Conservation (phyloP, 257 asterid genomes). For the Fraxinus cuspidata region DNA sequence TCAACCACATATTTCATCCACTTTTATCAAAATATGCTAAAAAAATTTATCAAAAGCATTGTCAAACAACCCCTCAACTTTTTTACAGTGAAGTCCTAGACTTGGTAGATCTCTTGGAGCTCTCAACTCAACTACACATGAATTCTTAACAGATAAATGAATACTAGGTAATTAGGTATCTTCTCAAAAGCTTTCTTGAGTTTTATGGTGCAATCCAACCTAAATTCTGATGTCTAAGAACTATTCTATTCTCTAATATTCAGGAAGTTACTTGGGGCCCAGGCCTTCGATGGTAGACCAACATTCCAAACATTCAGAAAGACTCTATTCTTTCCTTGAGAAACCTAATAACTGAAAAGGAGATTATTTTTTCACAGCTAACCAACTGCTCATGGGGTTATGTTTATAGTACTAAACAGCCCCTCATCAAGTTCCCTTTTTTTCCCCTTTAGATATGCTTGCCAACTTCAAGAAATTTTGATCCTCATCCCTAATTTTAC, state of each 20-base stretch:
- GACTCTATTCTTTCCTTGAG: constrained; percentile 16
- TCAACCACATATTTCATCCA: no score
- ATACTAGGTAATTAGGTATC: neutral
- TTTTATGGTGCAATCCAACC: neutral
- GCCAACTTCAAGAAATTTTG: neutral
- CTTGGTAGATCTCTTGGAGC: neutral
- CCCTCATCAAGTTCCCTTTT: neutral
- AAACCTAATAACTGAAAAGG: constrained; percentile 13
- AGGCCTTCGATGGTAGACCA: constrained; percentile 8
- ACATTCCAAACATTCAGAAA: constrained; percentile 19
- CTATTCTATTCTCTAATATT: constrained; percentile 15
- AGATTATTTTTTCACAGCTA: constrained; percentile 9
- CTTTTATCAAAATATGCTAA: no score
- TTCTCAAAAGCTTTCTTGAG: neutral
- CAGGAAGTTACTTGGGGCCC: constrained; percentile 19
- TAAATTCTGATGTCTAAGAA: constrained; percentile 23
- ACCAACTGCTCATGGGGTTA: constrained; percentile 11
- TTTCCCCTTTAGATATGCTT: neutral
- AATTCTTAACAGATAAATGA: neutral
- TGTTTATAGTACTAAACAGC: neutral
- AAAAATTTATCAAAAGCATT: neutral
- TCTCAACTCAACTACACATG: neutral
- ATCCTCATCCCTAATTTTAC: constrained; percentile 3
- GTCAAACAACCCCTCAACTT: neutral
- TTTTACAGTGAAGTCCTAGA: neutral